Percentiles rank a stretch among this genome's conserved stretches.
Evolutionary conservation across 495 filamentous ascomycete species (phyloP).

Genomic region (Xylaria nigripes): DNA sequence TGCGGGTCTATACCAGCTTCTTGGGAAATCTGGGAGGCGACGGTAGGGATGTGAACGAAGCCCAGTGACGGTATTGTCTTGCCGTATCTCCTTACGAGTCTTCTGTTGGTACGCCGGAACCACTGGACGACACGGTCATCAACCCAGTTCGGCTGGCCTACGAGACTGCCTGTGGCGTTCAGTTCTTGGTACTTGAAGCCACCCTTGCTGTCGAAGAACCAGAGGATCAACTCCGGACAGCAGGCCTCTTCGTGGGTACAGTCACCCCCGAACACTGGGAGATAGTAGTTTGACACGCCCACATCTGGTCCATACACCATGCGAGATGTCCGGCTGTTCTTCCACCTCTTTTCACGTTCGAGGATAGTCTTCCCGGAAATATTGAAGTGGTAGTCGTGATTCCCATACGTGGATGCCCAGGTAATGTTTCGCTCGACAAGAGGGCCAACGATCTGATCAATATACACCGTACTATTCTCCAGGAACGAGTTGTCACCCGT

Average conservation of each 20-base stretch:
- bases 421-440: slow-evolving; percentile 42
- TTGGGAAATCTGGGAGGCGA: slow-evolving; percentile 49
- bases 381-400: slow-evolving; percentile 61
- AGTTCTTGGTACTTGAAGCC: slow-evolving; percentile 47
- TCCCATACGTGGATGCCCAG: slow-evolving; percentile 68
- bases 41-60: slow-evolving; percentile 65
- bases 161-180: slow-evolving; percentile 21
- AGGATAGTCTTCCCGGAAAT: slow-evolving; percentile 48
- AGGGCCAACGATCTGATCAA: slow-evolving; percentile 53
- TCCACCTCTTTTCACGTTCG: slow-evolving; percentile 44
- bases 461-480: slow-evolving; percentile 49
- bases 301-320: slow-evolving; percentile 32
- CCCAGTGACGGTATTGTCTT: slow-evolving; percentile 52
- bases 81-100: slow-evolving; percentile 35
- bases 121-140: slow-evolving; percentile 46
- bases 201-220: slow-evolving; percentile 69
- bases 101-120: slow-evolving; percentile 45
- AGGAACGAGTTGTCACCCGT: slow-evolving; percentile 57
- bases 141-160: slow-evolving; percentile 40
- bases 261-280: slow-evolving; percentile 35
- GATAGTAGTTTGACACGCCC: slow-evolving; percentile 66
- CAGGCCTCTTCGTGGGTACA: slow-evolving; percentile 18
- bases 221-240: slow-evolving; percentile 47
- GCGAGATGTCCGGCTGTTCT: slow-evolving; percentile 47
- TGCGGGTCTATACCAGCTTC: slow-evolving; percentile 28